Evolutionary conservation across 176 grass and related monocot species (phyloP), one percentile per base, ranked within the genome.

Genomic region (Ensete ventricosum): DNA sequence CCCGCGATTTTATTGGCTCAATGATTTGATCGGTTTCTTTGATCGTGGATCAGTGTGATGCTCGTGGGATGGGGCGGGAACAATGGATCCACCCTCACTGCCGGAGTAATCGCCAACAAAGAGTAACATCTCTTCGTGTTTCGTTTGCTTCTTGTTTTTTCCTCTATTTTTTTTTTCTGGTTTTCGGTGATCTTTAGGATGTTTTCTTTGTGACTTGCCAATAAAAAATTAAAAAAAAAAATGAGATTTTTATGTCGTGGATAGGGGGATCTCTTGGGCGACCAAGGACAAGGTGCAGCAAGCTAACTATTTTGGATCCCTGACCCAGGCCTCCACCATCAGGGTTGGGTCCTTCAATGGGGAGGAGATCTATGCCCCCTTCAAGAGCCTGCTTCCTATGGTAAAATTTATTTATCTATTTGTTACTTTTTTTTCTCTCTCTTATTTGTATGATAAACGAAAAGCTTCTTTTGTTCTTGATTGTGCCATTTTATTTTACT

Each of bases 61-160:
- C 88, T 99, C 14, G 95, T 94, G 75, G 95, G 95, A 11, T 94
- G 86, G 90, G 95, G 95, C 29, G 95, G 95, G 87, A 99, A 99
- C 85, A 99, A 99, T 60, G 95, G 95, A 29, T 94, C 88, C 65
- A 99, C 95, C 4, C 86, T 99, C 50, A 99, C 86, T 11, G 95
- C 95, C 54, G 95, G 95, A 69, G 90, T 94, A 72, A 99, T 99
- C 69, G 90, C 95, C 60, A 99, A 94, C 88, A 87, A 79, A 78
- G 90, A 99, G 95, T 99, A 29, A 84, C 82, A 87, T 55, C 7
- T 62, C 20, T n/a, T 17, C 20, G 17, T 62, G 14, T 14, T 62
- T 20, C 92, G 78, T 67, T 92, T 96, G 4, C 14, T 14, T 21
- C 21, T 9, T 8, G 20, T 19, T 60, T 59, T 59, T 14, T 2